Evolutionary conservation across 2,329 filamentous ascomycete genomes (phyloP), one percentile per base, ranked within the genome.

Genomic region (Aspergillus pseudotamarii): DNA sequence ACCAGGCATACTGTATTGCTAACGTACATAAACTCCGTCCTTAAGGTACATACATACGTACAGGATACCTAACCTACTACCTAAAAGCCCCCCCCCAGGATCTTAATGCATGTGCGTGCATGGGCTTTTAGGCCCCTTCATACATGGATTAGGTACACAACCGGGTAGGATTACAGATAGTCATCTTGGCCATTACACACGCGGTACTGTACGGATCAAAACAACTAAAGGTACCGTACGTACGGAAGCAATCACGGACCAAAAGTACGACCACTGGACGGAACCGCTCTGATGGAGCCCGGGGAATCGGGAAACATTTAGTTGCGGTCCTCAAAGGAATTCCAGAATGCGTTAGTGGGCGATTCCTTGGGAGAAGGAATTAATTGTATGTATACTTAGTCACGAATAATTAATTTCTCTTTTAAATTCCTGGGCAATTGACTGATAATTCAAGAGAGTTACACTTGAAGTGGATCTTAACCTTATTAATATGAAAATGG

Each of bases 251-350:
- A 26, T 19, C 28, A 6, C 23, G 28, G 32, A 51, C 50, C 50
- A 30, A 59, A 51, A 51, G 58, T 60, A 56, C 51, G 32, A 60
- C 26, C 51, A 38, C 34, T 51, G 30, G 38, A 45, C 45, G 41
- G 54, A 53, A 45, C 61, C 64, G 51, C 61, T 23, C 48, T 28
- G 28, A 64, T 60, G 62, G 64, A 50, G 55, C 59, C 64, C 59
- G 64, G 62, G 64, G 43, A 65, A 59, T 59, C 64, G 62, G 51
- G 64, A 66, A 62, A 16, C 53, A 46, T 51, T 34, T 48, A 30
- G 51, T 43, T 56, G 48, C 28, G 23, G 55, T 34, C 32, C 30
- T 34, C 14, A 14, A 59, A 28, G 34, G 46, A 43, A 19, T 43
- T 32, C 26, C 58, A 57, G 36, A 36, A 41, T 36, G 38, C 53